Base-by-base conservation (phyloP, 805 yeast genomes). In the Barnettozyma vustinii region DNA sequence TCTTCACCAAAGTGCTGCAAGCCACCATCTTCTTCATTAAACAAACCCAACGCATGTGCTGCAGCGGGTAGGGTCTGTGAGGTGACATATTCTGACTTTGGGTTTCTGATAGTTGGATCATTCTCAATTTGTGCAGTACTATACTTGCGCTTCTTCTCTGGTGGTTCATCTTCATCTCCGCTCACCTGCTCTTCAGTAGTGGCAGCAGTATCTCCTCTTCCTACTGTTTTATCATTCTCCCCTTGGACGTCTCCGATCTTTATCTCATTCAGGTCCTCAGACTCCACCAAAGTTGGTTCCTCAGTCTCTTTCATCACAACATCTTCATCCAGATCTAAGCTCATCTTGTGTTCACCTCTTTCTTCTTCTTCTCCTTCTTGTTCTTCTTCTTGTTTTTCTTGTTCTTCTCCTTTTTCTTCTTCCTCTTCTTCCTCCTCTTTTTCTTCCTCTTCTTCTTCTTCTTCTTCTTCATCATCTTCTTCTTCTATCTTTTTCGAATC, bases 31-130 rank as follows among this genome's bases (percentile, higher is more conserved):
- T 75, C 75, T 45, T 84, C 91, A 9, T 79, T 73, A 54, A 79
- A 87, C 21, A 87, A 66, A 0, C 87, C 89, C 46, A 87, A 65
- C 30, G 76, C 78, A 4, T 78, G 74, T 0, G 89, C 87, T 2
- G 81, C 79, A 4, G 77, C 71, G 0, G 91, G 86, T 40, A 86
- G 69, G 1, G 84, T 77, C 60, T 84, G 91, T 1, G 87, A 72
- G 0, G 79, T 71, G 5, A 86, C 92, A 62, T 81, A 84, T 63
- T 86, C 92, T 0, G 87, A 76, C 57, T 83, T 83, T 1, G 94
- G 92, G 59, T 85, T 85, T 55, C 79, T 80, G 21, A 79, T 72
- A 46, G 77, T 61, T 6, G 84, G 81, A 59, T 81, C 87, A 53
- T 78, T 77, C 39, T 75, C 80, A 52, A 67, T 70, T 44, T 57